Evolutionary conservation across 495 filamentous ascomycete genomes (phyloP).

Genomic region (Aspergillus wentii): DNA sequence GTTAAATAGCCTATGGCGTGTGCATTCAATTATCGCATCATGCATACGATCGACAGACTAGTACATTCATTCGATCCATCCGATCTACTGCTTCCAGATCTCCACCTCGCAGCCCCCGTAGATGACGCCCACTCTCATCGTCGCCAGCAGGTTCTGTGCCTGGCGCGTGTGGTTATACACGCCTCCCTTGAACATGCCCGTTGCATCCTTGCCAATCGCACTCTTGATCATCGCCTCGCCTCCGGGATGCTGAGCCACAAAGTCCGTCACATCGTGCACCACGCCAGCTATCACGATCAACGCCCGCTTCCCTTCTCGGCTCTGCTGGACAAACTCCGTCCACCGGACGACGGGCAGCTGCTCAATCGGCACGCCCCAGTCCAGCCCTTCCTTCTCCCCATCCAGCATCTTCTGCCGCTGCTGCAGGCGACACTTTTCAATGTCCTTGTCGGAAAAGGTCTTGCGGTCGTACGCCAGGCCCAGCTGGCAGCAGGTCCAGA

Average conservation of each 20-base stretch:
- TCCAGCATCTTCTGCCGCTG: conserved; percentile 93
- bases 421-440: conserved; percentile 88
- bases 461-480: conserved; percentile 86
- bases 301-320: conserved; percentile 51
- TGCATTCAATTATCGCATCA: no score
- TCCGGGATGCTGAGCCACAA: conserved; percentile 85
- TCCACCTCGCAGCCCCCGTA: conserved; percentile 86
- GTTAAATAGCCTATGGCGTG: no score
- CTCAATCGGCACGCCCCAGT: conserved; percentile 85
- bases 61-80: no score
- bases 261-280: conserved; percentile 80
- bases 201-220: conserved; percentile 85
- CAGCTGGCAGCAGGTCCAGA: conserved; percentile 79
- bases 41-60: no score
- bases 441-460: conserved; percentile 84
- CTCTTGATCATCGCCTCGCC: conserved; percentile 79
- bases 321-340: conserved; percentile 71
- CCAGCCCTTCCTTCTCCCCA: conserved; percentile 70
- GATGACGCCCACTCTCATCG: conserved; percentile 84
- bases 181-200: conserved; percentile 91
- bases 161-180: conserved; percentile 90
- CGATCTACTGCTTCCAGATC: no score
- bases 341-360: conserved; percentile 83
- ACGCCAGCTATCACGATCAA: conserved; percentile 80
- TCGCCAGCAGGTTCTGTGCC: conserved; percentile 84